Evolutionary conservation across 75 land plant species (phyloP).

Genomic region (Picea sitchensis): DNA sequence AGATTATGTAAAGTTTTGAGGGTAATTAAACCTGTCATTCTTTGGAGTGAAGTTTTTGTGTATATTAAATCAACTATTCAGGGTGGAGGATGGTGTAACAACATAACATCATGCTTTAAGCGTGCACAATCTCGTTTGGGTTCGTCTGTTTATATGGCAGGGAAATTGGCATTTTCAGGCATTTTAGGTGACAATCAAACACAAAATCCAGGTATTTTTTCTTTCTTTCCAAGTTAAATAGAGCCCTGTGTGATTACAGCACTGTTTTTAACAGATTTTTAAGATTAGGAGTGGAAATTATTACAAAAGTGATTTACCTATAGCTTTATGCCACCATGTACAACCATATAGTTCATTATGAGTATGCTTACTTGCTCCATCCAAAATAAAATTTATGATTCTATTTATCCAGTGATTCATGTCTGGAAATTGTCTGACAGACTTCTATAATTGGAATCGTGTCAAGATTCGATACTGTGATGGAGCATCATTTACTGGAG

Average conservation of each 20-base stretch:
- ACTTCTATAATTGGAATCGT: constrained; percentile 93
- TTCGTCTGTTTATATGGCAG: constrained; percentile 67
- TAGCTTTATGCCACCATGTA: constrained; percentile 3
- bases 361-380: not conserved
- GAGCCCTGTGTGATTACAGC: not conserved
- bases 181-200: constrained; percentile 58
- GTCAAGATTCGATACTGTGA: constrained; percentile 86
- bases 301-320: not conserved
- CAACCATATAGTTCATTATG: not conserved
- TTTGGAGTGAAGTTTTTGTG: not conserved
- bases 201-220: constrained; percentile 63
- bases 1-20: not conserved
- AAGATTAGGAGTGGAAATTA: not conserved
- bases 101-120: constrained; percentile 34
- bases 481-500: constrained; percentile 88
- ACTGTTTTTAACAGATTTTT: not conserved
- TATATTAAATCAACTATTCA: constrained; percentile 6
- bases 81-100: constrained; percentile 95
- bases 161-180: constrained; percentile 53
- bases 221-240: not conserved
- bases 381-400: not conserved
- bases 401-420: not conserved
- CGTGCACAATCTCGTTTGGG: constrained; percentile 51
- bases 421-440: constrained; percentile 22
- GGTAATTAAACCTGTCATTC: not conserved